A percentile compares a stretch with the other conserved stretches of the same genome.
Evolutionary conservation across 2,329 filamentous ascomycete species (phyloP).

Genomic region (Colletotrichum nymphaeae): DNA sequence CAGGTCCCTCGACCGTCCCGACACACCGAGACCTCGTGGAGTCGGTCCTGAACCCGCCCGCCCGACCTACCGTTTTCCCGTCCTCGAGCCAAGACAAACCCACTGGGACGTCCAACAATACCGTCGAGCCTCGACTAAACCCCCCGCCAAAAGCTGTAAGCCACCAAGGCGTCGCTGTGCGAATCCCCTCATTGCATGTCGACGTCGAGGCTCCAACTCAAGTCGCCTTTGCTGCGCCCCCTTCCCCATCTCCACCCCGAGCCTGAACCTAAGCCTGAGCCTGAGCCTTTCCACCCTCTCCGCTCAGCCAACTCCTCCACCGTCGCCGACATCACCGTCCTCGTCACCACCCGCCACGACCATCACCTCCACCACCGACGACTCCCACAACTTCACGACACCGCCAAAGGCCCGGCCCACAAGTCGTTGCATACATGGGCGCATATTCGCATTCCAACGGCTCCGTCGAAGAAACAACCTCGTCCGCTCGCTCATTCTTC

Average conservation of each 20-base stretch:
- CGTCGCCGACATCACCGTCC: slow-evolving; percentile 36
- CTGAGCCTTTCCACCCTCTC: slow-evolving; percentile 36
- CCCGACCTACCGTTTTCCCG: slow-evolving; percentile 1
- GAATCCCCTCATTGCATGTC: slow-evolving; percentile 34
- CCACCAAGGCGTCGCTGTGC: slow-evolving; percentile 26
- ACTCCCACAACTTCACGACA: slow-evolving; percentile 27
- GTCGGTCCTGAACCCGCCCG: slow-evolving; percentile 28
- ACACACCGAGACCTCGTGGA: slow-evolving; percentile 34
- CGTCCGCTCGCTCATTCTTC: slow-evolving; percentile 57
- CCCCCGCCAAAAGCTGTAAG: slow-evolving; percentile 22
- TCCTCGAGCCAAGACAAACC: slow-evolving; percentile 7
- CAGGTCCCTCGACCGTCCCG: slow-evolving; percentile 27
- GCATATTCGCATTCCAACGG: slow-evolving; percentile 52
- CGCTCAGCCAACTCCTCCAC: slow-evolving; percentile 35
- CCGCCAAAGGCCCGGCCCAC: slow-evolving; percentile 33
- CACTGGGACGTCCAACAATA: neutral
- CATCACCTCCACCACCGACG: slow-evolving; percentile 40
- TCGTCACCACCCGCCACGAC: slow-evolving; percentile 20
- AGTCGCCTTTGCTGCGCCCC: slow-evolving; percentile 33
- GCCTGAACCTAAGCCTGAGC: slow-evolving; percentile 19
- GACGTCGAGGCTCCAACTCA: slow-evolving; percentile 35
- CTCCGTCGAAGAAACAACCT: slow-evolving; percentile 52
- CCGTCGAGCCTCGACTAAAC: neutral
- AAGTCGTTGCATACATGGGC: slow-evolving; percentile 57
- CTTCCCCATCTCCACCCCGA: slow-evolving; percentile 39